Conservation (phyloP, 306 rosid species). For the Adenanthera pavonina region DNA sequence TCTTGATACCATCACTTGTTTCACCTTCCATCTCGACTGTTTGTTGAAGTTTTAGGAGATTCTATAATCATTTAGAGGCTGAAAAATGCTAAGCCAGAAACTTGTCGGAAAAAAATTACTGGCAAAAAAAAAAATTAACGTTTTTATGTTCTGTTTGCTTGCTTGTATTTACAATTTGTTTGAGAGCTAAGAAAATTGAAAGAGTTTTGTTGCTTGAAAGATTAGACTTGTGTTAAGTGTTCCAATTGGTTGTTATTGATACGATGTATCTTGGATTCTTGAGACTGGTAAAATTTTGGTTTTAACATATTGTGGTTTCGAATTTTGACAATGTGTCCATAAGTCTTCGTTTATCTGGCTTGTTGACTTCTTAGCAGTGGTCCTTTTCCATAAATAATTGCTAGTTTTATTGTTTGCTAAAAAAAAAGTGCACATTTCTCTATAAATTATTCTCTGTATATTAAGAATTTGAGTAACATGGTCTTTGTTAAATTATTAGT, state of each 20-base stretch:
- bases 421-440: background rate
- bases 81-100: background rate
- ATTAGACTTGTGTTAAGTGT: background rate
- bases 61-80: background rate
- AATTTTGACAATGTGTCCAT: background rate
- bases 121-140: background rate
- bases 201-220: constrained; percentile 2
- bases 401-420: background rate
- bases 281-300: background rate
- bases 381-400: background rate
- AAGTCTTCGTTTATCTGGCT: background rate
- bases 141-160: background rate
- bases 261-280: background rate
- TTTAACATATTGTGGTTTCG: background rate
- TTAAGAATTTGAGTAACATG: background rate
- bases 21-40: background rate
- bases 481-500: background rate
- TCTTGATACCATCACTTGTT: background rate
- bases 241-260: background rate
- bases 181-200: background rate
- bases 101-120: background rate
- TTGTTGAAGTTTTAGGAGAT: constrained; percentile 11
- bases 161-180: background rate
- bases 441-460: background rate
- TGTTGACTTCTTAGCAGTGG: background rate